A percentile compares a stretch with the other conserved stretches of the same genome.
phyloP scores from a whole-genome alignment of 768 basidiomycete genomes.

The Termitomyces sp. region DNA sequence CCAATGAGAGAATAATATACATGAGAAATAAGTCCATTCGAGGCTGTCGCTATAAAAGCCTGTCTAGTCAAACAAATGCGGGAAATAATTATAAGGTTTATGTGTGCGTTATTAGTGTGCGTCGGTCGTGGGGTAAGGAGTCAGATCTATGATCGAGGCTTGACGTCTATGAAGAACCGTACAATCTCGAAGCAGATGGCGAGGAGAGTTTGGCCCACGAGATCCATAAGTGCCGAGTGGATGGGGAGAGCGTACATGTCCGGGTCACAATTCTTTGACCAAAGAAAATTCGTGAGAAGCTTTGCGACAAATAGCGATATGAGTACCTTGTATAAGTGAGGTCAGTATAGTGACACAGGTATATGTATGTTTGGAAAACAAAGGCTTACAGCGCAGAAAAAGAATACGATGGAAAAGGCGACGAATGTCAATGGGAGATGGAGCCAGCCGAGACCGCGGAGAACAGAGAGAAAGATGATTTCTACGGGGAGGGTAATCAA shows the following conservation, averaged over 20 bases:
- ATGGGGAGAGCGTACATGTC: constrained; percentile 94
- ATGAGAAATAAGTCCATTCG: not conserved
- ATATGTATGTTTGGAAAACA: constrained; percentile 1
- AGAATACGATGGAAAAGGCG: constrained; percentile 63
- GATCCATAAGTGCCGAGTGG: constrained; percentile 85
- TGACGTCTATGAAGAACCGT: constrained; percentile 27
- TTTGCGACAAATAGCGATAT: constrained; percentile 68
- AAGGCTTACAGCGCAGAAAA: constrained; percentile 69
- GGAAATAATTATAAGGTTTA: not conserved
- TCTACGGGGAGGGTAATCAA: constrained; percentile 79
- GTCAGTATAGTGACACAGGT: not conserved
- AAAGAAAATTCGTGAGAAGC: constrained; percentile 68
- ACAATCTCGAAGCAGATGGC: constrained; percentile 74
- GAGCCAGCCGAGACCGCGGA: constrained; percentile 75
- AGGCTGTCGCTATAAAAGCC: not conserved
- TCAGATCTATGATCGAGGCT: not conserved
- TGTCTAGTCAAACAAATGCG: no score
- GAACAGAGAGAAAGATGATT: constrained; percentile 64
- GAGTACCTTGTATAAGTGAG: constrained; percentile 45
- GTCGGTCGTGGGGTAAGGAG: not conserved
- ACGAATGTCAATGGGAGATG: constrained; percentile 66
- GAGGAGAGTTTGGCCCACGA: constrained; percentile 77
- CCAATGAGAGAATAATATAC: not conserved
- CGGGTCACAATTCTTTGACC: constrained; percentile 77
- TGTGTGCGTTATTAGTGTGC: not conserved